Evolutionary conservation across 495 filamentous ascomycete species (phyloP).

Genomic region (Aspergillus cavernicola): DNA sequence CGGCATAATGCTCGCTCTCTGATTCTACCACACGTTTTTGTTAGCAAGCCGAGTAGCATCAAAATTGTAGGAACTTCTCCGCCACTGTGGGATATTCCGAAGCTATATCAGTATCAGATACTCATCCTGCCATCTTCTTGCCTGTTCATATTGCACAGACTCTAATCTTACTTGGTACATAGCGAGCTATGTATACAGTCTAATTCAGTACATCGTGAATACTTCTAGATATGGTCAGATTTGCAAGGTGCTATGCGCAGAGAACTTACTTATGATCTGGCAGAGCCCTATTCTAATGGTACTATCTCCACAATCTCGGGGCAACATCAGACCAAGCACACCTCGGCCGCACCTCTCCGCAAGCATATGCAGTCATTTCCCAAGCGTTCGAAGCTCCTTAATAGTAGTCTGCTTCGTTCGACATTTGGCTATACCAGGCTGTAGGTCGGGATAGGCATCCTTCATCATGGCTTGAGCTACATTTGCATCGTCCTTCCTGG

Average conservation of each 20-base stretch:
- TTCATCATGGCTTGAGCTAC: not conserved
- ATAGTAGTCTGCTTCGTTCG: not conserved
- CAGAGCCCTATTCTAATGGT: not conserved
- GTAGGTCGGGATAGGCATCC: not conserved
- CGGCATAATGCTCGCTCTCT: no score
- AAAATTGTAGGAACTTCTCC: no score
- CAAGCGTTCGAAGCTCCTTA: not conserved
- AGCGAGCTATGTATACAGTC: no score
- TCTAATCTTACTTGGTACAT: no score
- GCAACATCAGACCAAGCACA: slow-evolving; percentile 1
- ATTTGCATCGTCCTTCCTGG: not conserved
- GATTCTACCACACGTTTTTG: no score
- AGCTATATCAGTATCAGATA: no score
- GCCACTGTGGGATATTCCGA: no score
- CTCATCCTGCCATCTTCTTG: no score
- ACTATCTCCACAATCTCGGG: not conserved
- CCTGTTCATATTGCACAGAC: no score
- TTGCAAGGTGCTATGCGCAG: not conserved
- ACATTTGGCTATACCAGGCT: not conserved
- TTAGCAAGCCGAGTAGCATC: no score
- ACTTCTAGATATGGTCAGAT: not conserved
- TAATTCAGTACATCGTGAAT: no score
- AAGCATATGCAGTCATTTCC: not conserved
- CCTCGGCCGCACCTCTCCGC: not conserved
- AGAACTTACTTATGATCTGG: not conserved